Percentiles rank a stretch among this genome's conserved stretches.
Evolutionary conservation across 2,329 filamentous ascomycete species (phyloP).

Genomic region (Berkeleyomyces basicola): DNA sequence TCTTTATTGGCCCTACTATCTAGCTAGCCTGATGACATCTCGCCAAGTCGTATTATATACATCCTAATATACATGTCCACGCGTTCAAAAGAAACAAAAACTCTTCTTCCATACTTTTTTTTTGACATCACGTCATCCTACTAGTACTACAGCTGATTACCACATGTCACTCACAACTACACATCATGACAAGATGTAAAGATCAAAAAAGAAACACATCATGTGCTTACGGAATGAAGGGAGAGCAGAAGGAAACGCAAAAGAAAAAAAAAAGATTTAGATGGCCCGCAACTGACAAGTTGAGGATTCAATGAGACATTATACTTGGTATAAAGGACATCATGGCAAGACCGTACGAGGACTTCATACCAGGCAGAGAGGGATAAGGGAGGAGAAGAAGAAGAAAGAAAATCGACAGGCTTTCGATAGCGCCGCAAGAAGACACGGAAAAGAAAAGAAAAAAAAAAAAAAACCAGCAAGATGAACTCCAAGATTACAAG

Average conservation of each 20-base stretch:
- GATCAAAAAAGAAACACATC: background rate
- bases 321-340: conserved; percentile 1
- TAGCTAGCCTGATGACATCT: background rate
- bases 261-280: background rate
- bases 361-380: background rate
- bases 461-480: background rate
- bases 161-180: background rate
- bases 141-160: background rate
- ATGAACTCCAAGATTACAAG: too few species aligned
- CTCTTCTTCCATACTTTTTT: background rate
- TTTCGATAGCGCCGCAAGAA: background rate
- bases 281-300: background rate
- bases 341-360: background rate
- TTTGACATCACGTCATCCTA: background rate
- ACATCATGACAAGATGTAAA: background rate
- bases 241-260: background rate
- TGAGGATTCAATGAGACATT: conserved; percentile 1
- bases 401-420: background rate
- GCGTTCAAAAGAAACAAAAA: background rate
- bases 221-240: too few species aligned
- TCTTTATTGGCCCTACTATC: background rate
- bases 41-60: background rate
- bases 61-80: background rate
- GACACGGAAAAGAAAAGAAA: background rate
- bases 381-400: background rate